These are phyloP conservation scores for Aspergillus diversus DNA, from an alignment of 495 filamentous ascomycete species.

Conservation along the genomic window DNA sequence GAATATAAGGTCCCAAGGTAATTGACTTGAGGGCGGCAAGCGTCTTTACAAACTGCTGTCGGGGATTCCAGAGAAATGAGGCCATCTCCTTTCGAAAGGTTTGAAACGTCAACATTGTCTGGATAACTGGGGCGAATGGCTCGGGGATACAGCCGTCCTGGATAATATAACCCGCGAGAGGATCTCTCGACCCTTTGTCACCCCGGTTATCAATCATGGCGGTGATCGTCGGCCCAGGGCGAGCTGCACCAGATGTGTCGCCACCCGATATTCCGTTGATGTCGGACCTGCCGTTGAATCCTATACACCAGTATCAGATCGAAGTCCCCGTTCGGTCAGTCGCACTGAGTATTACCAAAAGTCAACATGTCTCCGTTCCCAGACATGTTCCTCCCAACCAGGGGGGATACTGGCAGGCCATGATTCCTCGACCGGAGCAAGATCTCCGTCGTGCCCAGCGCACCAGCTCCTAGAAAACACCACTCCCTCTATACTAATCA, in stretches of 20 bases:
- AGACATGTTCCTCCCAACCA: conserved; percentile 64
- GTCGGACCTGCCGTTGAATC: conserved; percentile 59
- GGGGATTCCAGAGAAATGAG: neutral
- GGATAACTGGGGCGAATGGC: conserved; percentile 58
- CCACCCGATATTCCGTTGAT: conserved; percentile 60
- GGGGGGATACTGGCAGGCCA: conserved; percentile 59
- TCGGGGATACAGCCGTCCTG: conserved; percentile 66
- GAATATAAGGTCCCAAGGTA: conserved; percentile 60
- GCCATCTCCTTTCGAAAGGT: neutral
- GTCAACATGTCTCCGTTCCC: conserved; percentile 70
- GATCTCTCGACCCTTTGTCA: conserved; percentile 45
- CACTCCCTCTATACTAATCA: conserved; percentile 12
- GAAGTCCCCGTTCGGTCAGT: neutral
- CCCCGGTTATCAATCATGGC: conserved; percentile 65
- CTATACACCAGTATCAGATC: conserved; percentile 20
- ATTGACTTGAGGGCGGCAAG: conserved; percentile 53
- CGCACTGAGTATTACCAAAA: conserved; percentile 51
- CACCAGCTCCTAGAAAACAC: conserved; percentile 37
- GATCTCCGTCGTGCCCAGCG: conserved; percentile 68
- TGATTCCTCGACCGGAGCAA: conserved; percentile 63
- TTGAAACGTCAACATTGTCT: conserved; percentile 56
- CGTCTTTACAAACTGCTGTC: conserved; percentile 40
- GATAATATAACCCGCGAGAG: conserved; percentile 66
- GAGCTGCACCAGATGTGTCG: conserved; percentile 28
- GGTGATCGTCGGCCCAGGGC: conserved; percentile 65